Percentiles rank a stretch among this genome's conserved stretches.
These are phyloP conservation scores for Avena insularis DNA, from an alignment of 176 grass and related monocot genomes.

Conservation along the genomic window DNA sequence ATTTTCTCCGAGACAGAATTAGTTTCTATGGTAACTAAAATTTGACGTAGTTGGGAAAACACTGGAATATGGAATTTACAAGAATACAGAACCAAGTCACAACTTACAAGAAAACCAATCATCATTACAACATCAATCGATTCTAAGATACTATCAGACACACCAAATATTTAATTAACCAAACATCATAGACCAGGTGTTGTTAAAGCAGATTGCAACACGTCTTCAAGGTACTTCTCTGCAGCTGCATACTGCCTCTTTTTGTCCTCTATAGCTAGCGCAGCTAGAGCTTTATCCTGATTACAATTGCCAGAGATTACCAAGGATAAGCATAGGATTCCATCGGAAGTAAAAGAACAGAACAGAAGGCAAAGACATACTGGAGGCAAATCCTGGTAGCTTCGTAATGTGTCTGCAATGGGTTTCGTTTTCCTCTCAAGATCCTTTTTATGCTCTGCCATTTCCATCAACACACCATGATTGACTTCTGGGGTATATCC, in stretches of 20 bases:
- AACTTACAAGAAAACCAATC: constrained; percentile 33
- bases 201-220: constrained; percentile 86
- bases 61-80: constrained; percentile 33
- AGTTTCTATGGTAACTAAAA: constrained; percentile 30
- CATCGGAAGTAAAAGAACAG: constrained; percentile 11
- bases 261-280: constrained; percentile 97
- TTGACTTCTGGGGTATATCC: constrained; percentile 98
- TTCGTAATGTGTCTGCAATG: constrained; percentile 91
- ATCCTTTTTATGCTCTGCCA: constrained; percentile 96
- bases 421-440: constrained; percentile 97
- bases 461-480: constrained; percentile 99
- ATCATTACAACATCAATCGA: constrained; percentile 33
- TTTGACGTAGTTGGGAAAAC: not conserved
- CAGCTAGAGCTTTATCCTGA: constrained; percentile 98
- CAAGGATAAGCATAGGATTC: constrained; percentile 32
- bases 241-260: constrained; percentile 94
- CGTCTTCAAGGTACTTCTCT: constrained; percentile 98
- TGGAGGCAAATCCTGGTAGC: constrained; percentile 97
- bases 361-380: constrained; percentile 56
- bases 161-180: constrained; percentile 32
- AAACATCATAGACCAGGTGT: constrained; percentile 63
- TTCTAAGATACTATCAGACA: constrained; percentile 35
- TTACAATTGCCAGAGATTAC: constrained; percentile 36
- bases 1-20: not conserved
- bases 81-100: constrained; percentile 23